Conservation (phyloP, 345 rosid species). For the Garcia nutans region DNA sequence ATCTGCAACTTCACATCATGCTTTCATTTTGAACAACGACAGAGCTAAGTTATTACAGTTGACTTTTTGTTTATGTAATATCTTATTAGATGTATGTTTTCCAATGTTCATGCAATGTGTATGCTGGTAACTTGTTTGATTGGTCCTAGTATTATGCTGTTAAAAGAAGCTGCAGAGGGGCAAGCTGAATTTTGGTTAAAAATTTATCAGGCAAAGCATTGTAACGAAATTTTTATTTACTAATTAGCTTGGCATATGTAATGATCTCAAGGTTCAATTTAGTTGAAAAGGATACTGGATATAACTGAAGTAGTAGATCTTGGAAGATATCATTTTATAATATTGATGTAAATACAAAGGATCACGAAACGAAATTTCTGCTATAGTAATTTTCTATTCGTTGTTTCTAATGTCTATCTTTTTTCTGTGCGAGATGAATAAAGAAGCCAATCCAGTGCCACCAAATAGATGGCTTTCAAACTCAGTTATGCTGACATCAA, state of each 20-base stretch:
- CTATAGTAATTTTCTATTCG: constrained; percentile 5
- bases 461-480: constrained; percentile 12
- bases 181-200: background rate
- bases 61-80: background rate
- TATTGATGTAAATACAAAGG: background rate
- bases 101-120: background rate
- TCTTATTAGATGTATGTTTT: background rate
- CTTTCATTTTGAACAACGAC: background rate
- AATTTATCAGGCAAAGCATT: background rate
- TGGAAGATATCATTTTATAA: background rate
- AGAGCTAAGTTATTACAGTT: background rate
- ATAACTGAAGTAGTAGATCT: background rate
- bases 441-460: constrained; percentile 11
- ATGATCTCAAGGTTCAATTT: background rate
- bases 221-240: background rate
- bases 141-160: background rate
- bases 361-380: background rate
- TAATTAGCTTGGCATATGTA: background rate
- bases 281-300: background rate
- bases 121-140: background rate
- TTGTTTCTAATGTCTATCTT: constrained; percentile 2
- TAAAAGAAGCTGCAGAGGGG: background rate
- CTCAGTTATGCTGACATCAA: constrained; percentile 19
- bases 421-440: constrained; percentile 13
- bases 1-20: background rate